phyloP scores from a whole-genome alignment of 805 yeast genomes.

The Wickerhamomyces kurtzmanii region DNA sequence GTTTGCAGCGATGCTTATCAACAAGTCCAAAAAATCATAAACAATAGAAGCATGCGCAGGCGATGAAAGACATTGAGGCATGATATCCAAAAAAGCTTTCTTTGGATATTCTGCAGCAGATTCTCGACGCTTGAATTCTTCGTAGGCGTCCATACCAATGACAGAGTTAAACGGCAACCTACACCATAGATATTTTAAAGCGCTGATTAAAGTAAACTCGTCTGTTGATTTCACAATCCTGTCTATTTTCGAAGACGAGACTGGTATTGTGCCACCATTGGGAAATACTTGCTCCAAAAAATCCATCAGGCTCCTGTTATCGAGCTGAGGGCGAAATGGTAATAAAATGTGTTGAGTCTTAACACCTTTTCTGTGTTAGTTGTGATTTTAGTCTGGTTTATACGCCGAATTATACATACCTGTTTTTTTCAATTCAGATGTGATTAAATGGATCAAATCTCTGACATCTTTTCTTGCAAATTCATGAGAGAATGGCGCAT shows the following conservation, averaged over 20 bases:
- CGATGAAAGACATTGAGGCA: constrained; percentile 77
- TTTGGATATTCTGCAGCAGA: constrained; percentile 56
- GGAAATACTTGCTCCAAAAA: constrained; percentile 55
- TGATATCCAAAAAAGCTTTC: constrained; percentile 65
- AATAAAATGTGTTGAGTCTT: constrained; percentile 66
- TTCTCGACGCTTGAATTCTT: constrained; percentile 58
- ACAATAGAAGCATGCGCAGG: constrained; percentile 88
- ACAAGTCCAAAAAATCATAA: constrained; percentile 75
- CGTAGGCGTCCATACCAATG: constrained; percentile 80
- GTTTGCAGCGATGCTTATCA: constrained; percentile 70
- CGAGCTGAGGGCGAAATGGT: constrained; percentile 67
- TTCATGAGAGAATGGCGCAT: constrained; percentile 31
- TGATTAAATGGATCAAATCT: constrained; percentile 57
- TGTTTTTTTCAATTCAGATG: constrained; percentile 61
- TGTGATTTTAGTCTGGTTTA: no score
- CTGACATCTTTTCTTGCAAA: constrained; percentile 60
- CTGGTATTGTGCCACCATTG: constrained; percentile 34
- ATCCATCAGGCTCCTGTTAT: constrained; percentile 46
- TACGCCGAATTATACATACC: no score
- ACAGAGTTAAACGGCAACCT: constrained; percentile 71
- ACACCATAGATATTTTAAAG: constrained; percentile 80
- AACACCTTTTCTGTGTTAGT: no score
- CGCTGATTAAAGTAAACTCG: constrained; percentile 62
- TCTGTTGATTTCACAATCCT: constrained; percentile 42
- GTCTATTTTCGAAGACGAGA: constrained; percentile 32